Conservation (phyloP, 116 monocot species). For the Phalaenopsis hybrid region DNA sequence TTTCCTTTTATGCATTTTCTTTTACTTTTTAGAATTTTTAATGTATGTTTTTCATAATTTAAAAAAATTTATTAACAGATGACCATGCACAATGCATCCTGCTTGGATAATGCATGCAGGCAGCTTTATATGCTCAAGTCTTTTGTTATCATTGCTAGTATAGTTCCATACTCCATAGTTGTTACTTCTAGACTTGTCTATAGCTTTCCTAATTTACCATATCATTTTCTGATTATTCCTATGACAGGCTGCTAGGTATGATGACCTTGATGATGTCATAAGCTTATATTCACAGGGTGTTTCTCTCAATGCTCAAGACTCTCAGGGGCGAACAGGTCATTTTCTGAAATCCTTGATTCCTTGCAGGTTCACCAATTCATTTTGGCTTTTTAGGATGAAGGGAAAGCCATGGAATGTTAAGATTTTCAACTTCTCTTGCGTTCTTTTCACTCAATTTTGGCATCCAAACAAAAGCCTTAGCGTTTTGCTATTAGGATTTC, state of each 20-base stretch:
- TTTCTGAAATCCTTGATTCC: conserved; percentile 4
- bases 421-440: neutral
- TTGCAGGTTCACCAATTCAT: neutral
- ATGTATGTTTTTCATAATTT: neutral
- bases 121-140: neutral
- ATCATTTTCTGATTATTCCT: neutral
- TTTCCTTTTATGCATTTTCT: neutral
- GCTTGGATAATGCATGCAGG: neutral
- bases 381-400: no score
- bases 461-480: no score
- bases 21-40: neutral
- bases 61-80: neutral
- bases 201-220: neutral
- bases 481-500: no score
- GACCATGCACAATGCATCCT: neutral
- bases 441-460: neutral
- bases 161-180: neutral
- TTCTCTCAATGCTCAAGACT: conserved; percentile 41
- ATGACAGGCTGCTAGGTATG: conserved; percentile 56
- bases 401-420: no score
- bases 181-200: neutral
- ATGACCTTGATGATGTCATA: conserved; percentile 48
- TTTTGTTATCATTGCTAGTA: neutral
- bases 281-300: conserved; percentile 33
- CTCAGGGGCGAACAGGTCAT: conserved; percentile 49